Evolutionary conservation across 2,329 filamentous ascomycete genomes (phyloP), one percentile per base, ranked within the genome.

Genomic region (Cercospora sp.): DNA sequence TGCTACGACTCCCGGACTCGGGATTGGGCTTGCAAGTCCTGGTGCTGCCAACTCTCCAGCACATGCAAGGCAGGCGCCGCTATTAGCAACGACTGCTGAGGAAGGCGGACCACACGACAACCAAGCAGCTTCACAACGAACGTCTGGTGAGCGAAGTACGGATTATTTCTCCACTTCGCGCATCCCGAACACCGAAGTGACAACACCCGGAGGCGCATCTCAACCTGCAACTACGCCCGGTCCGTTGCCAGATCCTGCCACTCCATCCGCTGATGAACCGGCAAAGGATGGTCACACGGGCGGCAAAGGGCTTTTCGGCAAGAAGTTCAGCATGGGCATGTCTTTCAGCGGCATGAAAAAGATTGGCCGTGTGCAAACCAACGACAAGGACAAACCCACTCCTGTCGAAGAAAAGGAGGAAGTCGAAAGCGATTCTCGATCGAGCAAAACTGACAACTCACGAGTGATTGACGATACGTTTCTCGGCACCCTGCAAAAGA

Each of bases 261-360:
- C 76, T 1, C 74, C 76, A 9, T 77, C 79, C 76, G 64, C 76
- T 5, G 90, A 79, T 82, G 88, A 75, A 68, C 87, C 88, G 84
- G 65, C 83, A 12, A 91, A 91, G 71, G 76, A 78, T 24, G 70
- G 43, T n/a, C 49, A 49, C 9, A 77, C 76, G 3, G 73, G 76
- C 3, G 75, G 75, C 12, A 78, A 77, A 59, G 86, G 86, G 69
- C 83, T 92, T 5, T 96, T 97, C 77, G 89, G 91, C 53, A 95
- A 94, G 81, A 92, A 92, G 74, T 94, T 97, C 79, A 89, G 91
- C 59, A 90, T 92, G 87, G 86, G 85, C 69, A 77, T 76, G 72
- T 89, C 90, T 0, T 93, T 94, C 75, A 74, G 74, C 40, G 89
- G 90, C 73, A 90, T 90, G 75, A 97, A 96, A 83, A 97, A 97